Evolutionary conservation across 768 basidiomycete species (phyloP).

Genomic region (Macrolepiota fuliginosa): DNA sequence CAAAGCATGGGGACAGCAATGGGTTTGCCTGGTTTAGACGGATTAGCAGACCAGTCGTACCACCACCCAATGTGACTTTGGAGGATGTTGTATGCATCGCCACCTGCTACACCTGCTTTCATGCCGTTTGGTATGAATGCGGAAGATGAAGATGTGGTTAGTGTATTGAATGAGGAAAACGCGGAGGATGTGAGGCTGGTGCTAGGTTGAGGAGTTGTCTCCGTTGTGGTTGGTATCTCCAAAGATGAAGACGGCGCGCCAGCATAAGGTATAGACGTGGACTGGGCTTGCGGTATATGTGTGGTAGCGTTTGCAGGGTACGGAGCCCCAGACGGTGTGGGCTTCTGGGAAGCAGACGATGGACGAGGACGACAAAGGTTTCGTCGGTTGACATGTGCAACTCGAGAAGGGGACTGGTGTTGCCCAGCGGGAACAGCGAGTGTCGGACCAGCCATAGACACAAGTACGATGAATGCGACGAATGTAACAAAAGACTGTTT

Average conservation of each 20-base stretch:
- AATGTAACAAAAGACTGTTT: background rate
- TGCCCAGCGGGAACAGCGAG: constrained; percentile 16
- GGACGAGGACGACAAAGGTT: constrained; percentile 19
- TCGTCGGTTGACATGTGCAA: constrained; percentile 1
- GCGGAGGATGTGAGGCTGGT: background rate
- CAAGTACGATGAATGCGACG: constrained; percentile 18
- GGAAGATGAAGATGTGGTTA: background rate
- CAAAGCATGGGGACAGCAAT: constrained; percentile 47
- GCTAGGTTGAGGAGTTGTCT: background rate
- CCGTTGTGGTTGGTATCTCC: background rate
- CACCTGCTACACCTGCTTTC: constrained; percentile 47
- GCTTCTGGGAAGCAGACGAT: constrained; percentile 3
- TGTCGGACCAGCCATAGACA: constrained; percentile 16
- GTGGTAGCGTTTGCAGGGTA: background rate
- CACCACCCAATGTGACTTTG: constrained; percentile 46
- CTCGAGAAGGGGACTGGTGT: background rate
- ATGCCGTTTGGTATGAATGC: constrained; percentile 38
- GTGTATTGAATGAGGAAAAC: background rate
- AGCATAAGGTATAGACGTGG: background rate
- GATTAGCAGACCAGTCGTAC: constrained; percentile 48
- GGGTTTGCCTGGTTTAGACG: constrained; percentile 35
- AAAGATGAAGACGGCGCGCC: background rate
- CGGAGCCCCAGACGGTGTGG: background rate
- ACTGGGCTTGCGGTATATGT: background rate
- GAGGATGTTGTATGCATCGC: constrained; percentile 37